Percentiles rank a stretch among this genome's conserved stretches.
Evolutionary conservation across 1,139 yeast genomes (phyloP).

Genomic region (Candida smagusa): DNA sequence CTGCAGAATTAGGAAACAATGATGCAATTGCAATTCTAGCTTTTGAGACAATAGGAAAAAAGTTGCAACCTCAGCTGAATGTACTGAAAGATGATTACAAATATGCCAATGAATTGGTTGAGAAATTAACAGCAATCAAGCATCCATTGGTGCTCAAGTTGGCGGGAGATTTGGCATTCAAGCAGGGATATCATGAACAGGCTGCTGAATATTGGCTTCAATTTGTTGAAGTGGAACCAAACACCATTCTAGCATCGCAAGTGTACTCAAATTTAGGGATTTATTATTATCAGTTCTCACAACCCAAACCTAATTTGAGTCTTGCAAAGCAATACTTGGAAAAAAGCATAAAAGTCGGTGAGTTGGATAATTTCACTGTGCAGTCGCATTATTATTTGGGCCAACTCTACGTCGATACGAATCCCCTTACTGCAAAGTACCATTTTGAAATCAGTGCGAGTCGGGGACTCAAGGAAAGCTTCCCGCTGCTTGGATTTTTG

Average conservation of each 20-base stretch:
- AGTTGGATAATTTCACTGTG: slow-evolving; percentile 50
- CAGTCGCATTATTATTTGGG: slow-evolving; percentile 80
- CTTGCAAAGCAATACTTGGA: slow-evolving; percentile 59
- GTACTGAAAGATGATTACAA: slow-evolving; percentile 50
- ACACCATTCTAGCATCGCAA: slow-evolving; percentile 65
- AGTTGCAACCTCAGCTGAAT: slow-evolving; percentile 17
- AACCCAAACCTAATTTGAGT: slow-evolving; percentile 45
- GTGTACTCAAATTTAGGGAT: slow-evolving; percentile 71
- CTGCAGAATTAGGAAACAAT: slow-evolving; percentile 79
- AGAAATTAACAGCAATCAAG: slow-evolving; percentile 53
- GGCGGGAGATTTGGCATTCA: slow-evolving; percentile 68
- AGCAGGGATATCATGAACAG: slow-evolving; percentile 40
- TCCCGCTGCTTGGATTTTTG: slow-evolving; percentile 72
- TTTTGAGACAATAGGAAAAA: slow-evolving; percentile 49
- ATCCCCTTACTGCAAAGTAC: slow-evolving; percentile 57
- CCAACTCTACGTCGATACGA: slow-evolving; percentile 55
- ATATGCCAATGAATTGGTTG: slow-evolving; percentile 63
- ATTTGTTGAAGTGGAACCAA: slow-evolving; percentile 54
- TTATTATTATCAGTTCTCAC: slow-evolving; percentile 44
- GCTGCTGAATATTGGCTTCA: slow-evolving; percentile 59
- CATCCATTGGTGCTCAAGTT: slow-evolving; percentile 73
- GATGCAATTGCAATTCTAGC: slow-evolving; percentile 77
- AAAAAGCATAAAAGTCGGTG: slow-evolving; percentile 57
- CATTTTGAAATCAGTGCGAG: slow-evolving; percentile 77
- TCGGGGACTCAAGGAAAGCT: slow-evolving; percentile 73